phyloP scores from a whole-genome alignment of 1,139 yeast species.

The Arxiozyma heterogenica region DNA sequence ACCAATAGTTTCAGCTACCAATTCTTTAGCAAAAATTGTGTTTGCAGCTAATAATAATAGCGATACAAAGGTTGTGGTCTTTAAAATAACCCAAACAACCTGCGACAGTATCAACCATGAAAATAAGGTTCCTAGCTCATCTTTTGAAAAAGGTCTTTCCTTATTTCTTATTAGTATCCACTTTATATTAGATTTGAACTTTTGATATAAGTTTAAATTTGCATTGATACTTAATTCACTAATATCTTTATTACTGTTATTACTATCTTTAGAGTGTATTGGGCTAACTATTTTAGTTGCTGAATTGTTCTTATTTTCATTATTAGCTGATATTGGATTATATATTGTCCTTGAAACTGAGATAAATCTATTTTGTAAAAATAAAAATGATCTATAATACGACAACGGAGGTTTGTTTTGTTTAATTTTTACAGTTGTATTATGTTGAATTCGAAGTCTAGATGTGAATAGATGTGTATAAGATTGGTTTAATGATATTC shows the following conservation, averaged over 20 bases:
- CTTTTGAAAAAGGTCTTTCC: conserved; percentile 38
- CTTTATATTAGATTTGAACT: conserved; percentile 44
- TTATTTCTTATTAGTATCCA: conserved; percentile 49
- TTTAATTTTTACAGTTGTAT: neutral
- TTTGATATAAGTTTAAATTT: conserved; percentile 1
- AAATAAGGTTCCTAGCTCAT: conserved; percentile 50
- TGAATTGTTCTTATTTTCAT: no score
- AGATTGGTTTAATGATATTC: neutral
- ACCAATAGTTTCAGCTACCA: conserved; percentile 32
- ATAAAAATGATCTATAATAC: neutral
- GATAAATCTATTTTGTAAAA: neutral
- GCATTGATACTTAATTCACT: neutral
- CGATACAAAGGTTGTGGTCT: conserved; percentile 58
- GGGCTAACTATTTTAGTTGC: neutral
- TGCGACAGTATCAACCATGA: conserved; percentile 32
- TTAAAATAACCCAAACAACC: conserved; percentile 42
- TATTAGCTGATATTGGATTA: neutral
- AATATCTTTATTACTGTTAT: neutral
- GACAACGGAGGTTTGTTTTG: neutral
- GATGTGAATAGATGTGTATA: neutral
- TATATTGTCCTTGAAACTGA: neutral
- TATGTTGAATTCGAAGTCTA: neutral
- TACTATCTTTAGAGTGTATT: neutral
- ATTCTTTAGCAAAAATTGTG: conserved; percentile 34
- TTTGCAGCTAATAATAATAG: conserved; percentile 41